These are phyloP conservation scores for Suillus placidus DNA, from an alignment of 768 basidiomycete genomes.

Conservation along the genomic window DNA sequence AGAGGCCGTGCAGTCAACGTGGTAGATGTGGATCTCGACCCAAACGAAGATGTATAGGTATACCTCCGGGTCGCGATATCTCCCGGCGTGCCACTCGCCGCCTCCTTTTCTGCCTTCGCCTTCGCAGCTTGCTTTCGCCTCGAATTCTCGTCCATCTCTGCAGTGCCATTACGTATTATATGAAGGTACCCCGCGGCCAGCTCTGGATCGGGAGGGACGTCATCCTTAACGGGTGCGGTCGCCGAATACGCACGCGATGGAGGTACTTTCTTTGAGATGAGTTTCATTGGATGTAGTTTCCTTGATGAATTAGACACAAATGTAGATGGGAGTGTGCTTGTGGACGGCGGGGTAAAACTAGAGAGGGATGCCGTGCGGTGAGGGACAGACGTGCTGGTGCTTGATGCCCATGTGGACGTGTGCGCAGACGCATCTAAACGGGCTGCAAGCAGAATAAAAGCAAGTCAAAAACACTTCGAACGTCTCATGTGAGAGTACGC, in stretches of 20 bases:
- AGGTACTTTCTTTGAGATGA: neutral
- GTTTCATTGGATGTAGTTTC: neutral
- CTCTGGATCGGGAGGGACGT: neutral
- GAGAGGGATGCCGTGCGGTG: neutral
- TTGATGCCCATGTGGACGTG: neutral
- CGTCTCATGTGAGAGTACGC: neutral
- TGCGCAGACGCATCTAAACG: neutral
- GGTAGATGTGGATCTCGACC: neutral
- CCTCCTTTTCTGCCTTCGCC: constrained; percentile 17
- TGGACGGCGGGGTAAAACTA: neutral
- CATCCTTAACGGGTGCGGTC: neutral
- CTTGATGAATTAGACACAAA: neutral
- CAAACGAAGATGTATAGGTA: neutral
- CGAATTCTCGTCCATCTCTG: constrained; percentile 28
- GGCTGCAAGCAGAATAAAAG: neutral
- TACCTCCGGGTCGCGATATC: neutral
- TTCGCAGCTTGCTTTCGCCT: constrained; percentile 26
- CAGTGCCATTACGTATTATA: constrained; percentile 26
- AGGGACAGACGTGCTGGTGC: neutral
- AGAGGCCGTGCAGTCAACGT: neutral
- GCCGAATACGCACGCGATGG: constrained; percentile 1
- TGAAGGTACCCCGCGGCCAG: neutral
- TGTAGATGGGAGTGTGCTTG: neutral
- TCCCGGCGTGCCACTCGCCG: constrained; percentile 8
- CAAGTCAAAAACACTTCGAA: neutral